Conservation (phyloP, 192 early-diverging fungal species). For the Coemansia sp. region DNA sequence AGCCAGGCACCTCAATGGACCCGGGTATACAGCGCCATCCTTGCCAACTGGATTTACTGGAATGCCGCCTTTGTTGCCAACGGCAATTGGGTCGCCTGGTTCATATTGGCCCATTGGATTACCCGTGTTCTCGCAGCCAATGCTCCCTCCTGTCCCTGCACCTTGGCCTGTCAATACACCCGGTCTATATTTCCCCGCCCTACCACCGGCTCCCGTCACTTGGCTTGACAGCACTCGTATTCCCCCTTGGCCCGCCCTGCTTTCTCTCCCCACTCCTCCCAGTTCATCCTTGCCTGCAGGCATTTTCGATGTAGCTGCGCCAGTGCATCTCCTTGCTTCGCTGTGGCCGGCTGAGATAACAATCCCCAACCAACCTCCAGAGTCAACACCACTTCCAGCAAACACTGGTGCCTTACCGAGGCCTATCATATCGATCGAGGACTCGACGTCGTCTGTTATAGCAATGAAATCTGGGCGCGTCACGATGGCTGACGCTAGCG, state of each 20-base stretch:
- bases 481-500: no score
- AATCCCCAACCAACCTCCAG: neutral
- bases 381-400: neutral
- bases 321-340: neutral
- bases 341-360: neutral
- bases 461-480: neutral
- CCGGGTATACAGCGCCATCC: neutral
- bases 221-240: no score
- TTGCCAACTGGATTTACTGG: neutral
- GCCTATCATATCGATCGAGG: neutral
- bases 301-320: neutral
- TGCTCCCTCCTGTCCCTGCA: neutral
- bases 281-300: no score
- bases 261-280: no score
- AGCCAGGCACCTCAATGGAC: neutral
- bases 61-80: neutral
- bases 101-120: neutral
- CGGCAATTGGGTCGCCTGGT: neutral
- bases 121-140: neutral
- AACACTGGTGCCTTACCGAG: neutral
- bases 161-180: neutral
- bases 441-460: neutral
- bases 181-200: neutral
- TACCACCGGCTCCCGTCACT: neutral
- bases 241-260: no score